Conservation (phyloP, 2,329 filamentous ascomycete genomes). For the Arthrobotrys sphaeroides region DNA sequence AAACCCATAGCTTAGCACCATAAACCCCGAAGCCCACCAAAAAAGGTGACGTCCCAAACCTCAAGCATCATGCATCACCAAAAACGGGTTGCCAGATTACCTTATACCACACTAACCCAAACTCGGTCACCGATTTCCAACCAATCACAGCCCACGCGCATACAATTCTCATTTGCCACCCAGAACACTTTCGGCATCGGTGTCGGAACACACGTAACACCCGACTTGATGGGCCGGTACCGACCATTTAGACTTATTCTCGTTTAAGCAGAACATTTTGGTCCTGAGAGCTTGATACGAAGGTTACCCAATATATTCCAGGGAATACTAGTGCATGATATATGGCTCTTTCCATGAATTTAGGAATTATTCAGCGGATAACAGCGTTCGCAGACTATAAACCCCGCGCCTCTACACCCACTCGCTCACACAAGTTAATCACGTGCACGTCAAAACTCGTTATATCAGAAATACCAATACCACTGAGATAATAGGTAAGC, state of each 20-base stretch:
- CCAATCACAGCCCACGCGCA: conserved; percentile 13
- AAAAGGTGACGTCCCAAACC: too few relatives aligned
- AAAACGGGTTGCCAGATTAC: not conserved
- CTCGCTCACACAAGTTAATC: too few relatives aligned
- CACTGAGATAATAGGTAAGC: not conserved
- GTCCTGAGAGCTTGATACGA: too few relatives aligned
- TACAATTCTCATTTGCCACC: not conserved
- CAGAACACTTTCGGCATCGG: not conserved
- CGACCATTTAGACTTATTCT: not conserved
- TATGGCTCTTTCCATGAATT: too few relatives aligned
- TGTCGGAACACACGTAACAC: not conserved
- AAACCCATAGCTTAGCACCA: not conserved
- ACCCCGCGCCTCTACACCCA: too few relatives aligned
- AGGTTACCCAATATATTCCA: too few relatives aligned
- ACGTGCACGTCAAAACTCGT: too few relatives aligned
- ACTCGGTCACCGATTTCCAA: not conserved
- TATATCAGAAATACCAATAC: not conserved
- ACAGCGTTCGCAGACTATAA: too few relatives aligned
- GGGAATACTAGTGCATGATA: too few relatives aligned
- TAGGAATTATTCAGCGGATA: too few relatives aligned
- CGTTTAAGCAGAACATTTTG: not conserved
- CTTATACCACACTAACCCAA: not conserved
- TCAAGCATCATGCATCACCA: too few relatives aligned
- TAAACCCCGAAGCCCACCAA: not conserved
- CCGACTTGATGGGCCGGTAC: not conserved